A percentile compares a stretch with the other conserved stretches of the same genome.
Evolutionary conservation across 208 protist species (phyloP).

Genomic region (Trypanosoma platydactyli): DNA sequence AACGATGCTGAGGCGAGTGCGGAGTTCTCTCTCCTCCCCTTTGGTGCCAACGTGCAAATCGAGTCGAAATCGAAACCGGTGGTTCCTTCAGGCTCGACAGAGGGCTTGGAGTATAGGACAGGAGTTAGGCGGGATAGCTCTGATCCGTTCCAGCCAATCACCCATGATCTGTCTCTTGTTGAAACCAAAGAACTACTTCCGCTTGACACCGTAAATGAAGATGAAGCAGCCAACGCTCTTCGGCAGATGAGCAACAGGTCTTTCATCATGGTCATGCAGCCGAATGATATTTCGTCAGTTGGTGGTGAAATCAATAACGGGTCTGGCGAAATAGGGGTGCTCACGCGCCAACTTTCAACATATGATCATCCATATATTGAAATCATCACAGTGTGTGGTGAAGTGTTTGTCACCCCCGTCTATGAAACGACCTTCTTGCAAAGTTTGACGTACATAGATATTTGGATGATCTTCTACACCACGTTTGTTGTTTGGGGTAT

Average conservation of each 20-base stretch:
- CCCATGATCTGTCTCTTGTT: slow-evolving; percentile 5
- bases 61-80: neutral
- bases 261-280: neutral
- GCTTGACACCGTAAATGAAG: slow-evolving; percentile 8
- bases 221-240: neutral
- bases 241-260: slow-evolving; percentile 8
- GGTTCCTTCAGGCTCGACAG: neutral
- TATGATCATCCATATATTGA: slow-evolving; percentile 44
- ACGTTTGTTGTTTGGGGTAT: slow-evolving; percentile 53
- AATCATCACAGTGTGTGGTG: slow-evolving; percentile 47
- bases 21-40: neutral
- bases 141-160: neutral
- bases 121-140: neutral
- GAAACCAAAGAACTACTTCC: slow-evolving; percentile 16
- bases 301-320: neutral
- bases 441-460: slow-evolving; percentile 50
- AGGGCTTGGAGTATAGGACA: neutral
- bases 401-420: slow-evolving; percentile 54
- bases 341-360: slow-evolving; percentile 24
- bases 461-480: slow-evolving; percentile 52
- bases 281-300: neutral
- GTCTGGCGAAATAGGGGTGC: neutral
- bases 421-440: slow-evolving; percentile 48
- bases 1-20: neutral
- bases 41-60: neutral